These are phyloP conservation scores for Inonotus hispidus DNA, from an alignment of 1,284 basidiomycete genomes.

Conservation along the genomic window DNA sequence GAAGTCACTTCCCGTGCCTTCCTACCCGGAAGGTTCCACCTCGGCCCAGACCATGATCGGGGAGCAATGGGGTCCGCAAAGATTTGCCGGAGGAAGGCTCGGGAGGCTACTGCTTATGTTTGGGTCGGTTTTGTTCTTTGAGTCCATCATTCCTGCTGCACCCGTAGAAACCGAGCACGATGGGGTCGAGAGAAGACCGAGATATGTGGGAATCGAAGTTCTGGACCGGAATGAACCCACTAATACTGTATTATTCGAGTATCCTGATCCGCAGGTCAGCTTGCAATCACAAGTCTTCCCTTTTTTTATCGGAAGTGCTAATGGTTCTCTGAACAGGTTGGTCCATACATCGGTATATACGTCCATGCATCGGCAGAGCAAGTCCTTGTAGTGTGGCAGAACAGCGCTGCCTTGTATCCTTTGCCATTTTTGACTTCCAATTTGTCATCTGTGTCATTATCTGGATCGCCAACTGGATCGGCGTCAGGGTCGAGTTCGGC, in stretches of 20 bases:
- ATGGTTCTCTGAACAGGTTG: slow-evolving; percentile 1
- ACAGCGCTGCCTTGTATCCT: slow-evolving; percentile 12
- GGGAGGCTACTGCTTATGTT: slow-evolving; percentile 10
- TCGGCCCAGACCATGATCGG: background rate
- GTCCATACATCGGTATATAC: slow-evolving; percentile 8
- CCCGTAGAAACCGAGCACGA: slow-evolving; percentile 1
- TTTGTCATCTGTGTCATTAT: background rate
- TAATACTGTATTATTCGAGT: slow-evolving; percentile 12
- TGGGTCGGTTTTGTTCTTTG: slow-evolving; percentile 6
- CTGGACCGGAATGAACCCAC: slow-evolving; percentile 1
- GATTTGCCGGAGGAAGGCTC: slow-evolving; percentile 8
- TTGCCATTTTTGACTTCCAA: background rate
- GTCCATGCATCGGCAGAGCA: slow-evolving; percentile 8
- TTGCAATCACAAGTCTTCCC: background rate
- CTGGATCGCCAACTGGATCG: background rate
- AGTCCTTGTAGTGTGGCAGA: slow-evolving; percentile 14
- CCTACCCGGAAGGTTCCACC: background rate
- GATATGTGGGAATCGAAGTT: slow-evolving; percentile 14
- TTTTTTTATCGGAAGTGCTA: background rate
- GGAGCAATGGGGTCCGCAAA: slow-evolving; percentile 8
- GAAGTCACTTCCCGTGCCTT: background rate
- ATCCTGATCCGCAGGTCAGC: slow-evolving; percentile 15
- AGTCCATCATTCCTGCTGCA: slow-evolving; percentile 1
- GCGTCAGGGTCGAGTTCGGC: background rate
- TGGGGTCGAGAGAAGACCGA: background rate